phyloP scores from a whole-genome alignment of 305 asterid species.

The Solanum hybrid region DNA sequence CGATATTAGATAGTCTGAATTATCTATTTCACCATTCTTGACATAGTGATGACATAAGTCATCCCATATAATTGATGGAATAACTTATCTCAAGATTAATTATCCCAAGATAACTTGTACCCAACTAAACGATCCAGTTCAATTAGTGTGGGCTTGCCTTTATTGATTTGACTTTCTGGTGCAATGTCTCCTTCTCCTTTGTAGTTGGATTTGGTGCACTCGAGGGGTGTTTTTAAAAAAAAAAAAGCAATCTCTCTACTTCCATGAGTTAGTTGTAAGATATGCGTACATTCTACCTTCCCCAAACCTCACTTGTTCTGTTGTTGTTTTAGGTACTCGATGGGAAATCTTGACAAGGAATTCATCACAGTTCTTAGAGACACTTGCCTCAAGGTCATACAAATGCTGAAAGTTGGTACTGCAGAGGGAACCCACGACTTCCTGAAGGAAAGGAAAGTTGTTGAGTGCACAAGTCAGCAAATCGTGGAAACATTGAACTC shows the following conservation, averaged over 20 bases:
- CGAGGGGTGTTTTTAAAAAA: background rate
- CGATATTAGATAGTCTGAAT: too few relatives aligned
- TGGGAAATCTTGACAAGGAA: slow-evolving; percentile 41
- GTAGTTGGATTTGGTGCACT: background rate
- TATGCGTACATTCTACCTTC: too few relatives aligned
- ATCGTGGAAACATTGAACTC: slow-evolving; percentile 29
- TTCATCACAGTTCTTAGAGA: slow-evolving; percentile 22
- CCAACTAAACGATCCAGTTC: background rate
- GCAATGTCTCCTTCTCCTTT: background rate
- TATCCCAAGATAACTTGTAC: background rate
- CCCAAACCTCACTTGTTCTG: too few relatives aligned
- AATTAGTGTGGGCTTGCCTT: background rate
- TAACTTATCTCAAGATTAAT: background rate
- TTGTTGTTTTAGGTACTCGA: slow-evolving; percentile 20
- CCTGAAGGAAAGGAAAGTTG: slow-evolving; percentile 11
- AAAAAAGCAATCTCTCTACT: too few relatives aligned
- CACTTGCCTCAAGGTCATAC: slow-evolving; percentile 11
- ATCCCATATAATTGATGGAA: background rate
- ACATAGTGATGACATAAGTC: too few relatives aligned
- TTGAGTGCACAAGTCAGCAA: slow-evolving; percentile 27
- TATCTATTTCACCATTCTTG: too few relatives aligned
- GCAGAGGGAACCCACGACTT: slow-evolving; percentile 23
- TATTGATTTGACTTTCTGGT: background rate
- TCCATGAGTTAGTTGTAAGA: too few relatives aligned
- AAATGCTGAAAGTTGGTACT: slow-evolving; percentile 27